Conservation (phyloP, 2,329 filamentous ascomycete genomes). For the Arthrobotrys entomopaga region DNA sequence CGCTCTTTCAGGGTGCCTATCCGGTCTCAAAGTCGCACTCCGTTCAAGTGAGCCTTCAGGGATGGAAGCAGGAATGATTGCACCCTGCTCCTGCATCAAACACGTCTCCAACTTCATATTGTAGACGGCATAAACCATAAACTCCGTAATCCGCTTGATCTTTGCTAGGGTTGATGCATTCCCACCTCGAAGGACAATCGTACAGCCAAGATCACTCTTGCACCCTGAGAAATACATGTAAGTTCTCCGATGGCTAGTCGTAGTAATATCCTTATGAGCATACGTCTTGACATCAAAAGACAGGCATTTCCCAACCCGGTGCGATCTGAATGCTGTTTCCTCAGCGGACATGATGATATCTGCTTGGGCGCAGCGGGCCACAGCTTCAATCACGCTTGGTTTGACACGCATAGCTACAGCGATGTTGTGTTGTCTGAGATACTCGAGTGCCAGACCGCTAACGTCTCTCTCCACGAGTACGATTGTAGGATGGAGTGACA, state of each 20-base stretch:
- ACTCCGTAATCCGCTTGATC: conserved; percentile 93
- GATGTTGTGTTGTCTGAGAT: conserved; percentile 86
- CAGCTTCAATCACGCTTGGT: conserved; percentile 91
- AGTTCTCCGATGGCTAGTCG: conserved; percentile 73
- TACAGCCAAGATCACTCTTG: conserved; percentile 83
- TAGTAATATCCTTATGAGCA: conserved; percentile 76
- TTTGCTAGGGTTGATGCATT: conserved; percentile 75
- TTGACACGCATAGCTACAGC: conserved; percentile 97
- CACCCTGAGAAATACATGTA: conserved; percentile 96
- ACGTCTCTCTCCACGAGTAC: conserved; percentile 93
- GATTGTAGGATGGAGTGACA: conserved; percentile 83
- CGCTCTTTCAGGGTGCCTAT: conserved; percentile 43
- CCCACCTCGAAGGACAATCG: conserved; percentile 87
- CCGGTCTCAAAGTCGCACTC: conserved; percentile 38
- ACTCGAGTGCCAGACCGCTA: conserved; percentile 87
- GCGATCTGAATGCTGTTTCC: conserved; percentile 80
- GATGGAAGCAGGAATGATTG: conserved; percentile 73
- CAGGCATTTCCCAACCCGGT: conserved; percentile 80
- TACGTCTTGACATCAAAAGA: conserved; percentile 97
- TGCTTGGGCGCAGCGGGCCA: conserved; percentile 89
- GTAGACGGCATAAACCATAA: conserved; percentile 99
- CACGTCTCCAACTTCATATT: conserved; percentile 96
- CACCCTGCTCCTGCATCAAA: conserved; percentile 90
- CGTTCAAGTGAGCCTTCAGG: conserved; percentile 47
- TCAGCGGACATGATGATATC: conserved; percentile 94